Percentiles rank a stretch among this genome's conserved stretches.
These are phyloP conservation scores for Periconia digitata DNA, from an alignment of 2,329 filamentous ascomycete species.

Conservation along the genomic window DNA sequence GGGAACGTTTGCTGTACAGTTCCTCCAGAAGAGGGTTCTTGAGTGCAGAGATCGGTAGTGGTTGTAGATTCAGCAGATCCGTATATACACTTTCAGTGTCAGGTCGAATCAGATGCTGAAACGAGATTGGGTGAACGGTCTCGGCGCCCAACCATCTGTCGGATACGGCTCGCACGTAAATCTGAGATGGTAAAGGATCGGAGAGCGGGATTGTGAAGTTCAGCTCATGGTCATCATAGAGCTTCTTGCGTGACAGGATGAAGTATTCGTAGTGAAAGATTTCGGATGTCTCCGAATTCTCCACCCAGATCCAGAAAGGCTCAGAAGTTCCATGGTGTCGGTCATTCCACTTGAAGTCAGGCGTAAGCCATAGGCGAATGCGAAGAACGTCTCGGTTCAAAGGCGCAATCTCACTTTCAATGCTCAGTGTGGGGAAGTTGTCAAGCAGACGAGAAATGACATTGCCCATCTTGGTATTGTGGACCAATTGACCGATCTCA, in stretches of 20 bases:
- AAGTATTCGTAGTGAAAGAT: constrained; percentile 99
- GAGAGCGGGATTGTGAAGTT: constrained; percentile 96
- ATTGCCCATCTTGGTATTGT: constrained; percentile 84
- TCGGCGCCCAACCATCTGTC: constrained; percentile 97
- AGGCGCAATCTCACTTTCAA: constrained; percentile 93
- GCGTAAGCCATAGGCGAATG: constrained; percentile 82
- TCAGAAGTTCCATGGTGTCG: constrained; percentile 91
- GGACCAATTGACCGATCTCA: constrained; percentile 87
- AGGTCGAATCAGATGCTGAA: constrained; percentile 94
- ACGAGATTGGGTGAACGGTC: constrained; percentile 91
- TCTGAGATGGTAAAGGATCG: constrained; percentile 90
- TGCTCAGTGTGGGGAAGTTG: constrained; percentile 87
- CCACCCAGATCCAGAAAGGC: constrained; percentile 98
- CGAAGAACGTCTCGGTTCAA: constrained; percentile 91
- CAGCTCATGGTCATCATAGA: constrained; percentile 94
- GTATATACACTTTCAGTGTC: constrained; percentile 98
- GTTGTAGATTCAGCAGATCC: constrained; percentile 87
- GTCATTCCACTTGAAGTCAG: constrained; percentile 95
- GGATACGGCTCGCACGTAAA: constrained; percentile 91
- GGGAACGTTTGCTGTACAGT: constrained; percentile 84
- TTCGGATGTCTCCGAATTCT: constrained; percentile 95
- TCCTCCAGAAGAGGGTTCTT: constrained; percentile 87
- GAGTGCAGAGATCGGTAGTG: constrained; percentile 80
- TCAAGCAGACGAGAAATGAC: constrained; percentile 79
- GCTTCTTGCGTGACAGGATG: constrained; percentile 83